Base-by-base conservation (phyloP, 108 stramenopile species). In the Cyclotella baltica region DNA sequence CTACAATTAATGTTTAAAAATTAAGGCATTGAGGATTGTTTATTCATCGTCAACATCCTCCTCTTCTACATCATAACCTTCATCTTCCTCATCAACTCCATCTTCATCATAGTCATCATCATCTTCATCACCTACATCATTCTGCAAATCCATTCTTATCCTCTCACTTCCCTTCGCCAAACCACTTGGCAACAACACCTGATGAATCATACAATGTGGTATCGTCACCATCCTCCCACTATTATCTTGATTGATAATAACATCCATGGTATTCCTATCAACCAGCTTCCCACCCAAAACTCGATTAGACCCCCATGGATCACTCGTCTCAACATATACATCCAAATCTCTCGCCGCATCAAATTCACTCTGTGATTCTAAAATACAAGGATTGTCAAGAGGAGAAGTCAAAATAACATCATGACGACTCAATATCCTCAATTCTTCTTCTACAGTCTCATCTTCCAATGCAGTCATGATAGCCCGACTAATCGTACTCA, bases 181-280 rank as follows among this genome's bases (percentile, higher is more conserved):
- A 10, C 76, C 76, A 72, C 76, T 77, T 9, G 75, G 75, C 51
- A 76, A 65, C 52, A 76, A 58, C 0, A 81, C 76, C 43, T 77
- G 76, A 66, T 81, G 76, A 35, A 81, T 65, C 80, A 81, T 81
- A 64, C 63, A 64, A 72, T 81, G 57, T n/a, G 93, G 93, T 69
- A 94, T 87, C 9, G 93, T 94, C 10, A 94, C 93, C 88, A 92
- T 88, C 33, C 92, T 80, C 52, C 93, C 93, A 56, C 91, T 88
- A 33, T 80, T 80, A 64, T 81, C 76, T 46, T 89, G 74, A 65
- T 91, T 93, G 53, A 96, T 90, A 34, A 91, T 78, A 0, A 96
- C 76, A 73, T 96, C 92, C 86, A 96, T 82, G 3, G 92, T 77
- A 71, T 94, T 94, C 33, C 95, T 85, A 69, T 91, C 91, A 22